Percentiles rank a stretch among this genome's conserved stretches.
Conservation (phyloP, 495 filamentous ascomycete species). For the Penicillium taxi region DNA sequence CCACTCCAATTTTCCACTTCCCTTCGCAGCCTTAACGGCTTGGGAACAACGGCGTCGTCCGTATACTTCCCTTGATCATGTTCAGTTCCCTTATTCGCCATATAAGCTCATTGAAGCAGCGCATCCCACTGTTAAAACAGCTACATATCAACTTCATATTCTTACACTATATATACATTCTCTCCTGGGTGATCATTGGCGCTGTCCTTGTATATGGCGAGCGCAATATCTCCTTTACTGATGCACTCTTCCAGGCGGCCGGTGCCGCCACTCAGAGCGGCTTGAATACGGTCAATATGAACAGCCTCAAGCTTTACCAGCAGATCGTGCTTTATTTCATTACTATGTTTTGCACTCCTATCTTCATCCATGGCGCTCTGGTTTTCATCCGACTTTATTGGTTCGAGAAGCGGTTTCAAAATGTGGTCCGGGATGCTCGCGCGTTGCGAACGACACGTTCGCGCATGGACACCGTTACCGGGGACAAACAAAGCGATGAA, state of each 20-base stretch:
- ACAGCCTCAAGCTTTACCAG: constrained; percentile 66
- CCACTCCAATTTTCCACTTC: no score
- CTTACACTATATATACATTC: constrained; percentile 78
- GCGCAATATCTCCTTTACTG: constrained; percentile 63
- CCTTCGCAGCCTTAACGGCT: constrained; percentile 6
- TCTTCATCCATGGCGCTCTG: constrained; percentile 78
- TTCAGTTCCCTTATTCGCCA: constrained; percentile 22
- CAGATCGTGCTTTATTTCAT: constrained; percentile 65
- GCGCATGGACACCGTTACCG: constrained; percentile 48
- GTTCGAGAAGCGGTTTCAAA: constrained; percentile 92
- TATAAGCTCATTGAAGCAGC: constrained; percentile 16
- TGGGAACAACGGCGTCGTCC: constrained; percentile 12
- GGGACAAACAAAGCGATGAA: constrained; percentile 40
- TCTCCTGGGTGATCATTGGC: constrained; percentile 56
- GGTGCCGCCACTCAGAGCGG: constrained; percentile 86
- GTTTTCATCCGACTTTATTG: constrained; percentile 91
- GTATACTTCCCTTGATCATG: constrained; percentile 19
- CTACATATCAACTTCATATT: constrained; percentile 78
- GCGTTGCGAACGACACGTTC: constrained; percentile 48
- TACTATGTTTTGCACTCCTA: constrained; percentile 73
- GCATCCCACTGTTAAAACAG: constrained; percentile 31
- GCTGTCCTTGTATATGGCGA: constrained; percentile 68
- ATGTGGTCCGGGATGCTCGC: constrained; percentile 57
- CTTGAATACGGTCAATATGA: constrained; percentile 79
- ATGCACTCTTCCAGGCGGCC: constrained; percentile 77